Percentiles rank a stretch among this genome's conserved stretches.
Evolutionary conservation across 2,329 filamentous ascomycete genomes (phyloP).

Genomic region (Epichloe sp.): DNA sequence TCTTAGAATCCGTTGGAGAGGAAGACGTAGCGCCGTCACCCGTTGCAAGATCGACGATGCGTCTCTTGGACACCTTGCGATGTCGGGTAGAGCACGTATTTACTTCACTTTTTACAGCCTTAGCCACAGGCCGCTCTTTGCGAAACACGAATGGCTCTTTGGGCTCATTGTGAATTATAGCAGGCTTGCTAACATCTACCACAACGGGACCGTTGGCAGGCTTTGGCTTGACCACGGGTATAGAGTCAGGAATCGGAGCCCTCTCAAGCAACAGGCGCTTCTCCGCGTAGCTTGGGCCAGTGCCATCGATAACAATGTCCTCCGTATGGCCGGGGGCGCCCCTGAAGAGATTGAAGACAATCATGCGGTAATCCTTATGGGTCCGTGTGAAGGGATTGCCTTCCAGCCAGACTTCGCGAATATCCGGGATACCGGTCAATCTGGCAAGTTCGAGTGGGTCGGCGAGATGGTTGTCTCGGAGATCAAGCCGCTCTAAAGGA

Average conservation of each 20-base stretch:
- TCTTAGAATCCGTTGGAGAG: constrained; percentile 13
- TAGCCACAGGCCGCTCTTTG: constrained; percentile 44
- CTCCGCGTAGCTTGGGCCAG: constrained; percentile 73
- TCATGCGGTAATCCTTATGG: constrained; percentile 71
- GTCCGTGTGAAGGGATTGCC: constrained; percentile 87
- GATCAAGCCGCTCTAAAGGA: constrained; percentile 77
- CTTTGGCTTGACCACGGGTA: constrained; percentile 64
- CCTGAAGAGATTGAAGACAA: constrained; percentile 93
- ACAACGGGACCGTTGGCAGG: constrained; percentile 48
- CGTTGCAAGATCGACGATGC: constrained; percentile 52
- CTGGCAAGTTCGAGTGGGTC: constrained; percentile 85
- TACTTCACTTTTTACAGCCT: constrained; percentile 42
- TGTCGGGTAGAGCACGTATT: constrained; percentile 47
- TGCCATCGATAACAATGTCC: constrained; percentile 79
- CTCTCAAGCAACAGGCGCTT: constrained; percentile 74
- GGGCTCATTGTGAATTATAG: constrained; percentile 40
- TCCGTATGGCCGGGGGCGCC: constrained; percentile 79
- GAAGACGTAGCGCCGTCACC: constrained; percentile 25
- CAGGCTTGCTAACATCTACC: constrained; percentile 55
- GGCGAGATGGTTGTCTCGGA: constrained; percentile 81
- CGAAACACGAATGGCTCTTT: constrained; percentile 39
- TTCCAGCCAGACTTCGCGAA: constrained; percentile 83
- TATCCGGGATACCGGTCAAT: constrained; percentile 78
- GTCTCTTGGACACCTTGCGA: constrained; percentile 44
- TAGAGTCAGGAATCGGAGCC: constrained; percentile 58